phyloP scores from a whole-genome alignment of 2,329 filamentous ascomycete genomes.

The Fusarium sp. region DNA sequence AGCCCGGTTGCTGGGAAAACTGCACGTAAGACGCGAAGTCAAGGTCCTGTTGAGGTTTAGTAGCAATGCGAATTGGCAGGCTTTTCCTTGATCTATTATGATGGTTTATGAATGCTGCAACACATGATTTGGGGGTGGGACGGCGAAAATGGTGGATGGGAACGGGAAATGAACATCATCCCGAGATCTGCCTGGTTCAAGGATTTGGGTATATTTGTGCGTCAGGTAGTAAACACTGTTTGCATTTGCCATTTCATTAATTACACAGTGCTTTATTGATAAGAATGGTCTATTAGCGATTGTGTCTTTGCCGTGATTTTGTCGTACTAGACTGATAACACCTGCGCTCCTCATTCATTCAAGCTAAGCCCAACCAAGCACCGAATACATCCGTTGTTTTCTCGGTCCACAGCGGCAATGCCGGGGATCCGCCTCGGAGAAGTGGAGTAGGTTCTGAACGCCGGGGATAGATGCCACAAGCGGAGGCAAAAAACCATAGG shows the following conservation, averaged over 20 bases:
- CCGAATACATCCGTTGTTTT: neutral
- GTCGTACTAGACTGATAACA: neutral
- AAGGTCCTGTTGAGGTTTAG: conserved; percentile 49
- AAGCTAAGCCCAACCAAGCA: neutral
- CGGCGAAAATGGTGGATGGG: conserved; percentile 37
- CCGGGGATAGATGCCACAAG: no score
- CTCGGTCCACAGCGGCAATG: neutral
- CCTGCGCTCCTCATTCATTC: neutral
- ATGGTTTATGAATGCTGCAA: conserved; percentile 10
- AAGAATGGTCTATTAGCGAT: neutral
- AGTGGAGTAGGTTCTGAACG: neutral
- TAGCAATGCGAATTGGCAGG: neutral
- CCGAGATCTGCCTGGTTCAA: conserved; percentile 21
- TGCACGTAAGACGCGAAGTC: conserved; percentile 54
- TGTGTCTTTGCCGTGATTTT: neutral
- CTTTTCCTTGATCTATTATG: neutral
- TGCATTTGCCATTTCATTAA: neutral
- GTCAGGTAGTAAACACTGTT: conserved; percentile 24
- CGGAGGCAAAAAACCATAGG: no score
- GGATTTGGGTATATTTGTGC: conserved; percentile 31
- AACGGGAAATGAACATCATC: conserved; percentile 10
- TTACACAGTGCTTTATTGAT: neutral
- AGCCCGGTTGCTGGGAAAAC: conserved; percentile 47
- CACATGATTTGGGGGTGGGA: conserved; percentile 13
- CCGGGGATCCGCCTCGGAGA: neutral